Percentiles rank a stretch among this genome's conserved stretches.
Conservation (phyloP, 2,329 filamentous ascomycete species). For the Ophiocordyceps polyrhachis-furcata region DNA sequence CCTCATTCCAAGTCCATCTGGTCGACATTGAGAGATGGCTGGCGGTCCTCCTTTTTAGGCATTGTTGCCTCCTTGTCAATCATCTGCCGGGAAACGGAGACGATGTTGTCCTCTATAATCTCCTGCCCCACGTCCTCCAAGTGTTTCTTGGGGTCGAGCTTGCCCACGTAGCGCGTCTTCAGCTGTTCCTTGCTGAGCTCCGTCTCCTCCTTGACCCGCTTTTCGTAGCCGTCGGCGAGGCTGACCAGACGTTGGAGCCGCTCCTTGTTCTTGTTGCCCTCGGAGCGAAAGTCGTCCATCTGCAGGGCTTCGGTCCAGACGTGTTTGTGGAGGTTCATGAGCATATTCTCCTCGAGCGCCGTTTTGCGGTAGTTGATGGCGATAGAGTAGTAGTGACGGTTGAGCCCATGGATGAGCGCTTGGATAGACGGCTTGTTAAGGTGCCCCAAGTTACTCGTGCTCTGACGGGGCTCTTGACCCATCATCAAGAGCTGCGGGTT, state of each 20-base stretch:
- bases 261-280: constrained; percentile 73
- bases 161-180: constrained; percentile 97
- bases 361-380: constrained; percentile 97
- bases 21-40: constrained; percentile 30
- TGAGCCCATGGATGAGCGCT: constrained; percentile 91
- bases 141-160: constrained; percentile 98
- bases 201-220: constrained; percentile 96
- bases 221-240: constrained; percentile 91
- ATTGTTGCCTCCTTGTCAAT: constrained; percentile 98
- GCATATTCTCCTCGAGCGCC: constrained; percentile 94
- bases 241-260: constrained; percentile 72
- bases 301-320: constrained; percentile 96
- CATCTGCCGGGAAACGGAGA: constrained; percentile 96
- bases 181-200: constrained; percentile 93
- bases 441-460: constrained; percentile 92
- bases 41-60: constrained; percentile 45
- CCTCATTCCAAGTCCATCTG: constrained; percentile 53
- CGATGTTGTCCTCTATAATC: constrained; percentile 98
- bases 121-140: constrained; percentile 91
- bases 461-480: constrained; percentile 92
- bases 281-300: constrained; percentile 86
- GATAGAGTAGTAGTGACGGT: constrained; percentile 98
- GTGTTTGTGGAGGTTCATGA: constrained; percentile 99
- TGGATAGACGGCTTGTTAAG: constrained; percentile 99
- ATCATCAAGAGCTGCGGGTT: constrained; percentile 96